A percentile compares a stretch with the other conserved stretches of the same genome.
Evolutionary conservation across 495 filamentous ascomycete species (phyloP).

Genomic region (Bacidia rubella): DNA sequence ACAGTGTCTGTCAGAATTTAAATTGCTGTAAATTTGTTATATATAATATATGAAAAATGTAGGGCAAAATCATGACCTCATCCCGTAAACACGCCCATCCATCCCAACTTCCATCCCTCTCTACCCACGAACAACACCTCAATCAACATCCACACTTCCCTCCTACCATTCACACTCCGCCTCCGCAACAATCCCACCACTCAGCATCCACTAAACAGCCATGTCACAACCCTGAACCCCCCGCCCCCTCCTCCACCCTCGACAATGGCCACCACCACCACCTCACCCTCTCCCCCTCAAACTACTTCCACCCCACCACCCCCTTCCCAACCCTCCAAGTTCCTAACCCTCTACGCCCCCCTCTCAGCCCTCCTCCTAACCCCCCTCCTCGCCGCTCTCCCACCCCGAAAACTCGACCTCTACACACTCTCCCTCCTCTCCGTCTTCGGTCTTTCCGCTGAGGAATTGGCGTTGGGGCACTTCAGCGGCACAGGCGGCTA

Average conservation of each 20-base stretch:
- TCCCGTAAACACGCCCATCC: neutral
- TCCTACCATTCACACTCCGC: neutral
- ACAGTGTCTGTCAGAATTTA: slow-evolving; percentile 12
- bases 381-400: slow-evolving; percentile 58
- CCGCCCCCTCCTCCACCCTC: neutral
- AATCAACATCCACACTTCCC: neutral
- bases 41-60: neutral
- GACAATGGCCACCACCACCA: neutral
- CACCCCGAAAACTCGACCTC: slow-evolving; percentile 62
- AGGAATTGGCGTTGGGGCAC: slow-evolving; percentile 36
- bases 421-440: slow-evolving; percentile 45
- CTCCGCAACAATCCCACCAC: neutral
- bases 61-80: slow-evolving; percentile 1
- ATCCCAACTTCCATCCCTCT: neutral
- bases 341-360: slow-evolving; percentile 36
- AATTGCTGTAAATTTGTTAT: neutral
- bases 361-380: slow-evolving; percentile 44
- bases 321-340: slow-evolving; percentile 12
- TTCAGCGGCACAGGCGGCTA: neutral
- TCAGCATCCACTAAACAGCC: neutral
- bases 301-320: slow-evolving; percentile 6
- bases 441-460: slow-evolving; percentile 47
- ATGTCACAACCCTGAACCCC: neutral
- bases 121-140: neutral
- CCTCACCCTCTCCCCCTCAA: slow-evolving; percentile 1